These are phyloP conservation scores for Articulospora tetracladia DNA, from an alignment of 495 filamentous ascomycete species.

Conservation along the genomic window DNA sequence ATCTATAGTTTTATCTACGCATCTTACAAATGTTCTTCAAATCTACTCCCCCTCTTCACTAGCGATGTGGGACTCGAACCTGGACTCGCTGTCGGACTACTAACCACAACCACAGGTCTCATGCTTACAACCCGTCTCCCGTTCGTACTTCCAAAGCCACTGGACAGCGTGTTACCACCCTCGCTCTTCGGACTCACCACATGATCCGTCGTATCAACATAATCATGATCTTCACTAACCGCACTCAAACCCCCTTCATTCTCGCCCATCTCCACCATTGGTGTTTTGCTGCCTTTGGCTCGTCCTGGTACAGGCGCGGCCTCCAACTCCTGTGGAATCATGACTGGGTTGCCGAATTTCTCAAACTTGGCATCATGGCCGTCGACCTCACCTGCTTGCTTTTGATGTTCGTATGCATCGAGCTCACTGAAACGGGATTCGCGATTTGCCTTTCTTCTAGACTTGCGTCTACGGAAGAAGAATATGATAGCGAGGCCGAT, in stretches of 20 bases:
- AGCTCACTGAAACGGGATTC: background rate
- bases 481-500: constrained; percentile 18
- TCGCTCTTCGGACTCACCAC: constrained; percentile 10
- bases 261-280: constrained; percentile 9
- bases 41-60: constrained; percentile 12
- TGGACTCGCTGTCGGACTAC: constrained; percentile 2
- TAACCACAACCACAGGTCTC: background rate
- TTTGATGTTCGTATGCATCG: background rate
- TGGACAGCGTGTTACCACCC: background rate
- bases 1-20: background rate
- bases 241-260: constrained; percentile 3
- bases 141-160: background rate
- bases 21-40: constrained; percentile 10
- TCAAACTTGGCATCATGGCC: constrained; percentile 18
- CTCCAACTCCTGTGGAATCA: constrained; percentile 19
- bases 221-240: background rate
- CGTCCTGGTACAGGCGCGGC: constrained; percentile 1
- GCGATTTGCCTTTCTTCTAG: background rate
- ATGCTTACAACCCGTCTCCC: background rate
- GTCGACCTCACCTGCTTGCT: constrained; percentile 8
- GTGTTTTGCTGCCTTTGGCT: background rate
- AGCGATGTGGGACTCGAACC: too few relatives aligned
- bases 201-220: background rate
- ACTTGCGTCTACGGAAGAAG: constrained; percentile 6
- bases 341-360: constrained; percentile 18